Evolutionary conservation across 805 yeast species (phyloP), one percentile per base, ranked within the genome.

Genomic region (Candida caryicola): DNA sequence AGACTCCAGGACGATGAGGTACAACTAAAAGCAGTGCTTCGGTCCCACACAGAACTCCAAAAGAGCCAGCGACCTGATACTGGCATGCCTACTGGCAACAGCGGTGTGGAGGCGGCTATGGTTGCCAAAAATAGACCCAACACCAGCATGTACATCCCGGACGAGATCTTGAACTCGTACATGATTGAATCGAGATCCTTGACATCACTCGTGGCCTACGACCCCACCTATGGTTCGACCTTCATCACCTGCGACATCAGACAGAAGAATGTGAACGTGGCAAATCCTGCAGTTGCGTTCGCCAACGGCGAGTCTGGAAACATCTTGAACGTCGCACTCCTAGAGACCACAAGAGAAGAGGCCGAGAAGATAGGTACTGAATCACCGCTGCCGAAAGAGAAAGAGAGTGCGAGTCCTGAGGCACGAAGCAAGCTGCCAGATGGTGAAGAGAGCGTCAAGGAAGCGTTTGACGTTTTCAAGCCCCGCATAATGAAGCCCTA

Each of bases 171-270:
- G 17, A 40, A 46, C 21, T 43, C 55, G 8, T 43, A 43, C 21
- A 43, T 50, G 29, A 50, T 46, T 17, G 64, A 60, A 42, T 55
- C 68, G 8, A 44, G 46, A 21, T 37, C 55, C 0, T 46, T 62
- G 10, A 43, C 51, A 3, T 55, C 64, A 6, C 33, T 45, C 2
- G 34, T 49, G 17, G 52, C 64, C 5, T 59, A 56, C 43, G 73
- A 68, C 45, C 72, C 74, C 4, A 59, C 67, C 1, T 51, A 42
- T 32, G 69, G 69, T 0, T 34, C 48, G 2, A 16, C 59, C 3
- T 36, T 66, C 5, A 38, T 47, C 5, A 37, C 51, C 7, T 55
- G 52, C 31, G 47, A 49, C 9, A 12, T 57, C 1, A 27, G 48
- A 21, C 29, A 25, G 7, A 44, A 42, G 14, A 36, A 29, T 17